Base-by-base conservation (phyloP, 2,329 filamentous ascomycete genomes). In the Verticillium tricorpus region DNA sequence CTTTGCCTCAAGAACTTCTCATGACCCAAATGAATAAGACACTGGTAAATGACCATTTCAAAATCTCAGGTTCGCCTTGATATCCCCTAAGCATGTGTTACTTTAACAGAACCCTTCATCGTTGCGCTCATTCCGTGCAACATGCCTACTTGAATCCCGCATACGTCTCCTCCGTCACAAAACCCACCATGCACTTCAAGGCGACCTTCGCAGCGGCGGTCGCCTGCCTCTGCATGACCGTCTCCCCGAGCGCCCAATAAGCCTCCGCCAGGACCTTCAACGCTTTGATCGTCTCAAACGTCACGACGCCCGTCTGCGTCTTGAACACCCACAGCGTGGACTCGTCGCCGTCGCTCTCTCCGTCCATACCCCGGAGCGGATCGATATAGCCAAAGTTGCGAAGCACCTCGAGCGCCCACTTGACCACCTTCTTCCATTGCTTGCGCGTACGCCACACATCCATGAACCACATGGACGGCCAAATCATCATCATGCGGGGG, bases 391-490 rank as follows among this genome's bases (percentile, higher is more conserved):
- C 75, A 67, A 76, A 76, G 64, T 73, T 72, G 8, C 72, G 66
- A 64, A 76, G 59, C 59, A 73, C 68, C 66, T 69, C 67, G 7
- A 65, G 60, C 1, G 66, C 70, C 61, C 72, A 72, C 62, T 64
- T 68, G 34, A 71, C 59, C n/a, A 71, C 73, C 65, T 74, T 74
- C 19, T 59, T 63, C 61, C 74, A 71, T 61, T 73, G 71, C 64
- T 69, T 71, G 12, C 71, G 67, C 19, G 70, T 69, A 17, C 68
- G 65, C 61, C 73, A 70, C 37, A 72, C 73, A 56, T 70, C 69
- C 8, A 73, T 61, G 1, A 77, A 68, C 73, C 74, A 77, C 68
- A 76, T 72, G 50, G 65, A 69, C 25, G 74, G 72, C 63, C 72
- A 75, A 2, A 77, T 69, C 34, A 77, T 68, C 61, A 69, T 71